phyloP scores from a whole-genome alignment of 2,329 filamentous ascomycete genomes.

The Diaporthe humulicola region DNA sequence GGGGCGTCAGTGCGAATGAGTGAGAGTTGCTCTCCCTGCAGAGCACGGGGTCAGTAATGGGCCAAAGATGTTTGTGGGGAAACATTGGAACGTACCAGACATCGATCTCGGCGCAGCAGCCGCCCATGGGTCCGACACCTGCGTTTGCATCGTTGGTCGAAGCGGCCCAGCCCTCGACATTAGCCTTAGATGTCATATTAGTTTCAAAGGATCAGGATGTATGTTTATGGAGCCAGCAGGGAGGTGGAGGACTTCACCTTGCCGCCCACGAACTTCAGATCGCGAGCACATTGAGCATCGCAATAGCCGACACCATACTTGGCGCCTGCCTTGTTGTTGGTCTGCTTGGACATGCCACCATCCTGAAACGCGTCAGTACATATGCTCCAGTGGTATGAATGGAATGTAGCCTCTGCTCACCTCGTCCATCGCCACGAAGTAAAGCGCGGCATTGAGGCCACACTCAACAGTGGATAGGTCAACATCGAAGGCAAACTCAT shows the following conservation, averaged over 20 bases:
- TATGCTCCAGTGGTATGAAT: neutral
- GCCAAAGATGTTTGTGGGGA: neutral
- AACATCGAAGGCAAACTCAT: slow-evolving; percentile 31
- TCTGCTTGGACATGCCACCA: slow-evolving; percentile 59
- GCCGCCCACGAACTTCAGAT: slow-evolving; percentile 65
- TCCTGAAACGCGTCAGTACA: slow-evolving; percentile 42
- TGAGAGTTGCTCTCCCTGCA: slow-evolving; percentile 41
- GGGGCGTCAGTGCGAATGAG: slow-evolving; percentile 60
- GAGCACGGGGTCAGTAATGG: neutral
- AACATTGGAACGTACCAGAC: slow-evolving; percentile 54
- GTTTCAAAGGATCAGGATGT: slow-evolving; percentile 40
- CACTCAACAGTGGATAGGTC: slow-evolving; percentile 53
- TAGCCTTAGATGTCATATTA: slow-evolving; percentile 49
- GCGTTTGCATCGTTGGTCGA: slow-evolving; percentile 63
- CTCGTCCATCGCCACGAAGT: slow-evolving; percentile 65
- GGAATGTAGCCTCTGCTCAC: slow-evolving; percentile 46
- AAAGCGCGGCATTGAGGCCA: slow-evolving; percentile 76
- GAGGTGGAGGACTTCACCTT: slow-evolving; percentile 40
- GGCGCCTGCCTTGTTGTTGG: slow-evolving; percentile 60
- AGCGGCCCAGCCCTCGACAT: slow-evolving; percentile 57
- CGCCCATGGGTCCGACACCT: slow-evolving; percentile 58
- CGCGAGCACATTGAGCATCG: slow-evolving; percentile 60
- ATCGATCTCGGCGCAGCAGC: slow-evolving; percentile 68
- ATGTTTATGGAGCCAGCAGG: neutral
- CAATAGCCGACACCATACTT: slow-evolving; percentile 70